Evolutionary conservation across 2,329 filamentous ascomycete species (phyloP).

Genomic region (Aspergillus oerlinghausenensis): DNA sequence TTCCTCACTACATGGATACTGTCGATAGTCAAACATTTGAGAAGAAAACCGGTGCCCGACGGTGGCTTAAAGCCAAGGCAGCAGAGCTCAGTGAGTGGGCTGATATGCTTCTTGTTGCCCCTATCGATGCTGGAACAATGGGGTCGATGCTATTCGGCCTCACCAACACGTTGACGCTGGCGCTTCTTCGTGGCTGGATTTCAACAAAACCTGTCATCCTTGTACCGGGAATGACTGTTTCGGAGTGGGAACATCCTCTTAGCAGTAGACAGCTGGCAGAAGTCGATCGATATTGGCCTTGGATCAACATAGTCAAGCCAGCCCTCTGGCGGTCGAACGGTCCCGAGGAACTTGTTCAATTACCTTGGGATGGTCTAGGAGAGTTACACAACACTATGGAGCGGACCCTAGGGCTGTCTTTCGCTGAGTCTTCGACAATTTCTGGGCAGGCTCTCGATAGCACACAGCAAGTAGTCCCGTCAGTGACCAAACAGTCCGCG

Average conservation of each 20-base stretch:
- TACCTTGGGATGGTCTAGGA: conserved; percentile 48
- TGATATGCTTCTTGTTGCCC: conserved; percentile 76
- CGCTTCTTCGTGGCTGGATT: conserved; percentile 81
- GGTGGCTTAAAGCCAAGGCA: conserved; percentile 40
- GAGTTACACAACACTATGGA: conserved; percentile 30
- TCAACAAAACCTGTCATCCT: conserved; percentile 78
- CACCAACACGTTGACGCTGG: conserved; percentile 73
- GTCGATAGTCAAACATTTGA: conserved; percentile 37
- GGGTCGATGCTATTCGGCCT: conserved; percentile 84
- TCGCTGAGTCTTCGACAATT: conserved; percentile 10
- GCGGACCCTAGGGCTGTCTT: conserved; percentile 12
- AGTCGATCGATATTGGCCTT: conserved; percentile 77
- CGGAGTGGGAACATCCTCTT: conserved; percentile 87
- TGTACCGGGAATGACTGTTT: conserved; percentile 80
- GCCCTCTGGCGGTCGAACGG: conserved; percentile 75
- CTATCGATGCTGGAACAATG: conserved; percentile 77
- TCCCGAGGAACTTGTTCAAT: conserved; percentile 45
- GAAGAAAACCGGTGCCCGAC: conserved; percentile 34
- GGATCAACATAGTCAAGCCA: conserved; percentile 76
- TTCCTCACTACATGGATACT: conserved; percentile 38
- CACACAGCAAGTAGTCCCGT: conserved; percentile 4
- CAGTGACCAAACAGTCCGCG: conserved; percentile 45
- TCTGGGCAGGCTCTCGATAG: conserved; percentile 4
- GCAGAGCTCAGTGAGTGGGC: conserved; percentile 77
- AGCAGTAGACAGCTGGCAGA: conserved; percentile 84